phyloP scores from a whole-genome alignment of 2,329 filamentous ascomycete species.

The Herpotrichia juniperi region DNA sequence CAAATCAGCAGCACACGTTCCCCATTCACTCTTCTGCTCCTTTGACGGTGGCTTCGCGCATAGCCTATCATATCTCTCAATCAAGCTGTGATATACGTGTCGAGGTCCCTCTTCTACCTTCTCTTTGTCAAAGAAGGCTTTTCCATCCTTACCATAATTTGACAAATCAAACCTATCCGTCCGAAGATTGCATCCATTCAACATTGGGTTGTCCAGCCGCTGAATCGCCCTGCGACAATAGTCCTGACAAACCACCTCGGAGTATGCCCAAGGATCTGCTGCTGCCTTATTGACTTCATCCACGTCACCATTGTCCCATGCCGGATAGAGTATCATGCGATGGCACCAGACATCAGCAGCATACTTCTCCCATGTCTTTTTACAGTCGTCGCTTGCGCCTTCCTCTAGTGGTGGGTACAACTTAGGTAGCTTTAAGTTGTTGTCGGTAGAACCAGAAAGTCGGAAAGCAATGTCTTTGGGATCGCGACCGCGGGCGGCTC shows the following conservation, averaged over 20 bases:
- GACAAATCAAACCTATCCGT: conserved; percentile 16
- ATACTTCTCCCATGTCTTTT: conserved; percentile 7
- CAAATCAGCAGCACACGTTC: conserved; percentile 16
- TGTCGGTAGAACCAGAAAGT: conserved; percentile 10
- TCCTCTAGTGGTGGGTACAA: conserved; percentile 15
- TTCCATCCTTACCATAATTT: conserved; percentile 13
- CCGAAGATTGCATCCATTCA: conserved; percentile 3
- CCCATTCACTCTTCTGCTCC: conserved; percentile 3
- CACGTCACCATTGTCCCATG: conserved; percentile 15
- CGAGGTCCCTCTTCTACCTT: conserved; percentile 11
- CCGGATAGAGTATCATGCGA: conserved; percentile 13
- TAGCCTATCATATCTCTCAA: conserved; percentile 8
- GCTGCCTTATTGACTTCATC: conserved; percentile 3
- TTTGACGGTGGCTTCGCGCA: background rate
- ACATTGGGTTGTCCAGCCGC: background rate
- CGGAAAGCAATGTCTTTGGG: conserved; percentile 11
- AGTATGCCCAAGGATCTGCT: conserved; percentile 13
- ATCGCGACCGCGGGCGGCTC: background rate
- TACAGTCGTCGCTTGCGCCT: conserved; percentile 9
- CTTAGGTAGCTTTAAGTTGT: conserved; percentile 10
- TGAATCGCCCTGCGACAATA: conserved; percentile 5
- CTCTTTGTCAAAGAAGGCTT: conserved; percentile 9
- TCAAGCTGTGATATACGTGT: conserved; percentile 2
- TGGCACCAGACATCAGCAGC: conserved; percentile 8
- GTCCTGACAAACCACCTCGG: conserved; percentile 7